Percentiles rank a stretch among this genome's conserved stretches.
Conservation (phyloP, 2,329 filamentous ascomycete genomes). For the Cadophora sp. region DNA sequence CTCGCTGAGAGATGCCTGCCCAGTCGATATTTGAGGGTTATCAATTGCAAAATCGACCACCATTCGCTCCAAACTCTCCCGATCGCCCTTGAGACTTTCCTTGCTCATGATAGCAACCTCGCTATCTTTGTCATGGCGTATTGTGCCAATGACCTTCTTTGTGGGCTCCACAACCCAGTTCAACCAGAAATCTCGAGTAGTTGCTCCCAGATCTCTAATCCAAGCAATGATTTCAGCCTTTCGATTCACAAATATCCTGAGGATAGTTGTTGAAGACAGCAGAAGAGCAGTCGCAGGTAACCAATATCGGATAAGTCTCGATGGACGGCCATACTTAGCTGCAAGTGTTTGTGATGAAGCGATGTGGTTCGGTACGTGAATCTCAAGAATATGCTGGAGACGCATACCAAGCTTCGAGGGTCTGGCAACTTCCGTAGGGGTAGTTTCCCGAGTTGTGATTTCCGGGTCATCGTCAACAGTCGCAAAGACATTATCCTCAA, state of each 20-base stretch:
- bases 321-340: conserved; percentile 75
- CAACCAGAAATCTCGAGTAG: conserved; percentile 86
- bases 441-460: conserved; percentile 57
- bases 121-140: conserved; percentile 88
- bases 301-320: conserved; percentile 84
- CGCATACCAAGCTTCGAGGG: conserved; percentile 69
- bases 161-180: conserved; percentile 95
- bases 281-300: conserved; percentile 74
- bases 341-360: conserved; percentile 62
- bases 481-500: conserved; percentile 70
- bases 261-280: conserved; percentile 84
- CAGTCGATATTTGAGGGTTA: conserved; percentile 68
- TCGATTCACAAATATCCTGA: conserved; percentile 77
- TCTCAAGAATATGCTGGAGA: conserved; percentile 71
- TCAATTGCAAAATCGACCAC: conserved; percentile 94
- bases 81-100: conserved; percentile 86
- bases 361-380: conserved; percentile 72
- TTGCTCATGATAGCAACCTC: conserved; percentile 98
- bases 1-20: conserved; percentile 63
- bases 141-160: conserved; percentile 85
- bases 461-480: conserved; percentile 67
- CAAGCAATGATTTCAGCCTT: conserved; percentile 80
- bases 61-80: conserved; percentile 94
- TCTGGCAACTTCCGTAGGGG: conserved; percentile 41
- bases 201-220: conserved; percentile 80